Conservation (phyloP, 148 eudicot genomes). For the Chenopodium formosanum region DNA sequence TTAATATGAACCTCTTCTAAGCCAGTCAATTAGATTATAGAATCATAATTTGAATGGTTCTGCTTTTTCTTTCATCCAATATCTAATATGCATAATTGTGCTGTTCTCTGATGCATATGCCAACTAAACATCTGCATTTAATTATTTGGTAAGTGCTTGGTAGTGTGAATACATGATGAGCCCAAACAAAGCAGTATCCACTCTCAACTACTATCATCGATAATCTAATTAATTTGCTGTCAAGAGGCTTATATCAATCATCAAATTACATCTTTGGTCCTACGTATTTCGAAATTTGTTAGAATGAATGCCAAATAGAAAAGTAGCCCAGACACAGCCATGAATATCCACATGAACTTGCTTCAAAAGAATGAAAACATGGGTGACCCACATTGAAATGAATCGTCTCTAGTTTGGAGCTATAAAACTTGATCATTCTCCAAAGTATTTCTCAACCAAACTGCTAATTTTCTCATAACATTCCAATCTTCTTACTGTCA, state of each 20-base stretch:
- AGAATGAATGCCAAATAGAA: not conserved
- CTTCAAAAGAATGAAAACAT: not conserved
- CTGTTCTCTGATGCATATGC: not conserved
- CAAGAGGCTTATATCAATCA: not conserved
- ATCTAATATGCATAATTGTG: not conserved
- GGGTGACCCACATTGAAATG: not conserved
- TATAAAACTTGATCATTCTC: slow-evolving; percentile 20
- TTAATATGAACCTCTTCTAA: slow-evolving; percentile 7
- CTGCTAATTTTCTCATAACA: not conserved
- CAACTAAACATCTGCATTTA: slow-evolving; percentile 1
- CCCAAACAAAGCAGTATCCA: not conserved
- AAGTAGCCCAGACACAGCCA: not conserved
- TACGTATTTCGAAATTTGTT: not conserved
- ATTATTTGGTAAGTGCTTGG: not conserved
- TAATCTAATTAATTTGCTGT: not conserved
- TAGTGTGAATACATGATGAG: not conserved
- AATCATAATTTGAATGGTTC: not conserved
- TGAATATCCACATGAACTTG: not conserved
- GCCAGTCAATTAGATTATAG: not conserved
- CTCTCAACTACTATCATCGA: not conserved
- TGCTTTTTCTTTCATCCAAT: not conserved
- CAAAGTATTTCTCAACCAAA: not conserved
- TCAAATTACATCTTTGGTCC: not conserved
- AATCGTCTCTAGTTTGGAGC: slow-evolving; percentile 3
- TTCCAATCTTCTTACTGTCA: not conserved